Evolutionary conservation across 1,139 yeast genomes (phyloP), one percentile per base, ranked within the genome.

Genomic region (Sugiyamaella novakii): DNA sequence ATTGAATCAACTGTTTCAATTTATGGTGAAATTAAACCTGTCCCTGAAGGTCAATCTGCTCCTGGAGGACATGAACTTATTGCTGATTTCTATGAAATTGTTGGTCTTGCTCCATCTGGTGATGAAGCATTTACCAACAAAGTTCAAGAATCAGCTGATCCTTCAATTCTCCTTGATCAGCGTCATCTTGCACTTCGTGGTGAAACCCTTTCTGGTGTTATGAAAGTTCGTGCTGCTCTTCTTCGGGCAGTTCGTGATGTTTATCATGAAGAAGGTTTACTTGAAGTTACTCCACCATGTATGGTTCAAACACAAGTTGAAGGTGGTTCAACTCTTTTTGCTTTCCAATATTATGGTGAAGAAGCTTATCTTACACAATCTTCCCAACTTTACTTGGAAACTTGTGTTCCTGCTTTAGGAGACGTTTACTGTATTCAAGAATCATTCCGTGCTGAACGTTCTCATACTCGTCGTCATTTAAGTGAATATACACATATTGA

Each of bases 231-330:
- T 70, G 92, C 97, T 37, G 74, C 82, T 31, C 77, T 89, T 52
- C 74, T 92, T 63, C 74, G 74, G 46, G 75, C 94, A 29, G 73
- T 94, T 61, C 83, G 99, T 74, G 77, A 80, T 59, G 85, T 86
- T 53, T 91, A 78, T 66, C 75, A 70, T 28, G 94, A 88, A 63
- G 91, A 86, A 72, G 80, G 81, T 35, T 67, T 89, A 51, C 74
- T 81, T 40, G 99, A 94, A 76, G 97, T 94, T 53, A 92, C 98
- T 31, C 98, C 98, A 43, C 99, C 99, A 64, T 91, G 98, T 73
- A 91, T 94, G 98, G 99, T 94, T 52, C 98, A 94, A 74, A 91
- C 97, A 39, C 98, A 92, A 75, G 99, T 94, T 53, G 99, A 94
- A 75, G 98, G 99, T 69, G 99, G 99, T 48, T 86, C 97, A 28